Base-by-base conservation (phyloP, 257 asterid species). In the Anisodus tanguticus region DNA sequence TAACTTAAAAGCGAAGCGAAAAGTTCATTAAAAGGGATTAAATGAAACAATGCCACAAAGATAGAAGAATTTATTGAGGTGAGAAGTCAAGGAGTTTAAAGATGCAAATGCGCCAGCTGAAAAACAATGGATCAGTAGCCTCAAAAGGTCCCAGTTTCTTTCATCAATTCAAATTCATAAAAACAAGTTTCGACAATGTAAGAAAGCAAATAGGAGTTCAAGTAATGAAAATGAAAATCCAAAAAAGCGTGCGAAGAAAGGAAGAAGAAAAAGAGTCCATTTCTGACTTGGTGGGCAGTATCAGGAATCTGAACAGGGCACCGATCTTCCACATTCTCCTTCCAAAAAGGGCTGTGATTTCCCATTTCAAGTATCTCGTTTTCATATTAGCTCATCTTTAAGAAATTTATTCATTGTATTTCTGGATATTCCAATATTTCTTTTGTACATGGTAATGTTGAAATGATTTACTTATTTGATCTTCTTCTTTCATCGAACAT, bases 201-300 rank as follows among this genome's bases (percentile, higher is more conserved):
- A 13, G 66, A 45, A 70, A 68, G 1, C 5, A 85, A 10, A 35
- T 64, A 6, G 13, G 58, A 4, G 2, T 1, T 9, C 16, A 26
- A 55, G 2, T 1, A 1, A 37, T 9, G 62, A 1, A 55, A 66
- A 8, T 26, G 6, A 58, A 83, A 35, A 10, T 11, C 5, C 55
- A 31, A 19, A 54, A 5, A 49, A 74, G 13, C 41, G 53, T 66
- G 45, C 45, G 45, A 41, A 54, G 5, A 51, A 57, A 26, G 8
- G 78, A 9, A 71, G 68, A 80, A 31, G 66, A 84, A 49, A 84
- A 83, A 39, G 79, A 26, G 59, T 94, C 99, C 98, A 4, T 86
- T 89, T 90, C 99, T 95, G 87, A 95, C 94, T 86, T 89, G 92
- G 76, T 95, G 99, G 43, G 99, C 95, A 45, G 98, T 95, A 0